Conservation (phyloP, 345 rosid species). For the Excoecaria cochinchinensis region DNA sequence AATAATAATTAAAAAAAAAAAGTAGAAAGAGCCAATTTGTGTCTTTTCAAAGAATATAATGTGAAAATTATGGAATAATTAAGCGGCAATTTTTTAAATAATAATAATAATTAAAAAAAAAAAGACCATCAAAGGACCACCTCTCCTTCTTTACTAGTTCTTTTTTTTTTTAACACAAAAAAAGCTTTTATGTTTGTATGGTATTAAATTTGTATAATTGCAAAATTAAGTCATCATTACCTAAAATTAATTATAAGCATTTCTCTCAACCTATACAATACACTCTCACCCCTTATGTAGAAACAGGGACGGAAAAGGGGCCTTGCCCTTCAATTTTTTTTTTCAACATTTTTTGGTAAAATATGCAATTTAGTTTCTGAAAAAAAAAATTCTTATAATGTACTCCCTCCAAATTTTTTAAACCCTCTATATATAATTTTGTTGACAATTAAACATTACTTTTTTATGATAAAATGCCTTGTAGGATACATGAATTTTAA, state of each 20-base stretch:
- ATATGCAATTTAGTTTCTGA: no score
- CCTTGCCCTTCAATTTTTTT: no score
- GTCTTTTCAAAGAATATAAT: not conserved
- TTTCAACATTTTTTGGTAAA: no score
- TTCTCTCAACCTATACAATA: not conserved
- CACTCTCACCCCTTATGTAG: not conserved
- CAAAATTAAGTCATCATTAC: slow-evolving; percentile 7
- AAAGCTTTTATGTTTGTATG: not conserved
- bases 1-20: not conserved
- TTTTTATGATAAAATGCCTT: no score
- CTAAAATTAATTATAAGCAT: not conserved
- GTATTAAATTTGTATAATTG: not conserved
- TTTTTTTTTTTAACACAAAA: no score
- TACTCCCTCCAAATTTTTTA: no score
- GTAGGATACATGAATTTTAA: no score
- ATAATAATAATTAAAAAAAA: not conserved
- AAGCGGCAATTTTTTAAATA: not conserved
- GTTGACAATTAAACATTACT: no score
- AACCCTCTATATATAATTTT: no score
- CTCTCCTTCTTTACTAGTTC: not conserved
- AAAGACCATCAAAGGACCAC: not conserved
- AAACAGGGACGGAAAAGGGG: no score
- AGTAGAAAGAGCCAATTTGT: not conserved
- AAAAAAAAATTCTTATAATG: no score
- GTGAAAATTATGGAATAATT: not conserved